Evolutionary conservation across 1,284 basidiomycete genomes (phyloP).

Genomic region (Trichosporon sp.): DNA sequence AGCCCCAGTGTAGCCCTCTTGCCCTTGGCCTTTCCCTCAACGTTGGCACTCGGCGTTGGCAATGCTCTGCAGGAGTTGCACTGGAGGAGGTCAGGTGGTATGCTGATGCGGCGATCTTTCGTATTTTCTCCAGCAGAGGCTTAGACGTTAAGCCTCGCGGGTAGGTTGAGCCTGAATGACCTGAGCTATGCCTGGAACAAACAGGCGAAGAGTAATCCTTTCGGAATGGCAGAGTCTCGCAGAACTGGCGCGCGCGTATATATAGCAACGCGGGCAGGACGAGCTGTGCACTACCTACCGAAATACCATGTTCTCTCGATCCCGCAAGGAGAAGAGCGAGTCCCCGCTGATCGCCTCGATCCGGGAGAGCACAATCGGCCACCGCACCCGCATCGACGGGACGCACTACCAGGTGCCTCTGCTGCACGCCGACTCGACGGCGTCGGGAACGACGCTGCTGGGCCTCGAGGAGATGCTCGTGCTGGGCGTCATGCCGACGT

Average conservation of each 20-base stretch:
- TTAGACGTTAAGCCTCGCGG: background rate
- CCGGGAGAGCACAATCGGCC: conserved; percentile 16
- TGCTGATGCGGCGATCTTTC: background rate
- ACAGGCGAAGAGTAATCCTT: no score
- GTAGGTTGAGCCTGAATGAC: no score
- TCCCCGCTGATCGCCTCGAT: conserved; percentile 6
- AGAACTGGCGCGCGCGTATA: background rate
- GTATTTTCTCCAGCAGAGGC: background rate
- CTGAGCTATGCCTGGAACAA: no score
- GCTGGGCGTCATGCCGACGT: conserved; percentile 24
- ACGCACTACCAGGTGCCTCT: conserved; percentile 20
- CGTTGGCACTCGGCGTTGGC: background rate
- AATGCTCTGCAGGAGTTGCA: background rate
- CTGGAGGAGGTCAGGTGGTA: background rate
- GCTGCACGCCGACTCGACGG: conserved; percentile 25
- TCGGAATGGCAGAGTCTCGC: no score
- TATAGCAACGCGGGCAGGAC: background rate
- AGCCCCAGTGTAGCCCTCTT: no score
- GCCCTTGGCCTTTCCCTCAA: no score
- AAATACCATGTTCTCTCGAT: background rate
- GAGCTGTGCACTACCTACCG: background rate
- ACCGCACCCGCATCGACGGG: background rate
- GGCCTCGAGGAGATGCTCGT: conserved; percentile 27
- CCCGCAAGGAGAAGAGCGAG: background rate
- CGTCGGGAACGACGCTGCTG: conserved; percentile 13